Conservation (phyloP, 2,329 filamentous ascomycete species). For the Botryotinia narcissicola region DNA sequence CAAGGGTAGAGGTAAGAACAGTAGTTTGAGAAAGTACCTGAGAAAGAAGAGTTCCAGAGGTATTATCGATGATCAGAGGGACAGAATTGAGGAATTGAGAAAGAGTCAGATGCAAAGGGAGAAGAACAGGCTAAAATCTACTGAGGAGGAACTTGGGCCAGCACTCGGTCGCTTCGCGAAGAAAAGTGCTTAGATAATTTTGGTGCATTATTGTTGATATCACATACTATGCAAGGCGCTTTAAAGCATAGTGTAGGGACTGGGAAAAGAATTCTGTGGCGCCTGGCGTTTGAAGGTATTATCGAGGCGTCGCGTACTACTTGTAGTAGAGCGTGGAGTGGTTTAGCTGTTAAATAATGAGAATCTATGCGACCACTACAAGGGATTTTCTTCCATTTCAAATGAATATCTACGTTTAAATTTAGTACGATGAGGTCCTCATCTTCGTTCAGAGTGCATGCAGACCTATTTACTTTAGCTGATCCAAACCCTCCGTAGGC, state of each 20-base stretch:
- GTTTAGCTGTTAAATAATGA: not conserved
- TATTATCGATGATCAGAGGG: constrained; percentile 90
- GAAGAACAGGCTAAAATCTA: constrained; percentile 64
- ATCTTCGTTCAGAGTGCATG: not conserved
- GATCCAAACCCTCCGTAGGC: constrained; percentile 55
- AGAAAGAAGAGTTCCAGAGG: constrained; percentile 92
- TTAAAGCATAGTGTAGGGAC: not conserved
- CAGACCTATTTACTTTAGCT: constrained; percentile 36
- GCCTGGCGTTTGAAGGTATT: constrained; percentile 17
- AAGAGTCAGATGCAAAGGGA: constrained; percentile 65
- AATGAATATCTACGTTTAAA: not conserved
- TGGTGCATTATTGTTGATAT: constrained; percentile 1
- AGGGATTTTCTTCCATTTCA: not conserved
- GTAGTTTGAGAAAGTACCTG: constrained; percentile 80
- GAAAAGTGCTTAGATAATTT: constrained; percentile 47
- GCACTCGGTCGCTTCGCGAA: constrained; percentile 81
- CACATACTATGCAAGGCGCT: constrained; percentile 10
- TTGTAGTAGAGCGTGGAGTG: not conserved
- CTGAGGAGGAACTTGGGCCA: constrained; percentile 74
- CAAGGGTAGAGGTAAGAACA: constrained; percentile 83
- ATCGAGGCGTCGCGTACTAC: not conserved
- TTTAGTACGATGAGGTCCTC: not conserved
- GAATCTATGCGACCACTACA: not conserved
- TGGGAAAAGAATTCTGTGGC: constrained; percentile 5
- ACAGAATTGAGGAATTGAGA: constrained; percentile 81